Base-by-base conservation (phyloP, 2,329 filamentous ascomycete genomes). In the Aspergillus sergii region DNA sequence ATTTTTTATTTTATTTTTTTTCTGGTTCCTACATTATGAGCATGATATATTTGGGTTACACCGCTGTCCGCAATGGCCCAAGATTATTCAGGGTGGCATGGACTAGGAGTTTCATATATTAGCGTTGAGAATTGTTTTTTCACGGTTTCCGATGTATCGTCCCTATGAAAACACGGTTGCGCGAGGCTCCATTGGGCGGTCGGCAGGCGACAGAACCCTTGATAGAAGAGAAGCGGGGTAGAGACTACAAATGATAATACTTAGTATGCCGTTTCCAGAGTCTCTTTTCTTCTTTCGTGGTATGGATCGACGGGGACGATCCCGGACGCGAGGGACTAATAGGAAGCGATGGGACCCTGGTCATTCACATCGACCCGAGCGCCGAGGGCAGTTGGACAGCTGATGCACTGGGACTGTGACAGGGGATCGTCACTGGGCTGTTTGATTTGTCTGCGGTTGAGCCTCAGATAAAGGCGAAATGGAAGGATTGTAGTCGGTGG, bases 191-290 rank as follows among this genome's bases (percentile, higher is more conserved):
- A 41, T 39, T 39, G n/a, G 30, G 32, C 34, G 6, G 19, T 51
- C n/a, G 21, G n/a, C 14, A 54, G 30, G 19, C 34, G n/a, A 55
- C 10, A 12, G 21, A 39, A 55, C 14, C 21, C 34, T 50, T 53
- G 58, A 59, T 50, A 51, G 50, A 54, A 43, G 58, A 59, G 58
- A 59, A 41, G 58, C 58, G 58, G 58, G 58, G 58, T 54, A 30
- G 34, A 50, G 53, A 59, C 46, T 28, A 26, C 21, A 19, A 54
- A 36, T 54, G 51, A 34, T 36, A 54, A 54, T 36, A 34, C 23
- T 30, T 16, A 32, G 26, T n/a, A 23, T 36, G 53, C 34, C 53
- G 54, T 45, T 45, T 32, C 19, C 36, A 19, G 16, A 4, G 56
- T 50, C 23, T 14, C 36, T 21, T 34, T 54, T 23, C 21, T 58